Conservation (phyloP, 352 stramenopile genomes). For the Globisporangium alternatum region DNA sequence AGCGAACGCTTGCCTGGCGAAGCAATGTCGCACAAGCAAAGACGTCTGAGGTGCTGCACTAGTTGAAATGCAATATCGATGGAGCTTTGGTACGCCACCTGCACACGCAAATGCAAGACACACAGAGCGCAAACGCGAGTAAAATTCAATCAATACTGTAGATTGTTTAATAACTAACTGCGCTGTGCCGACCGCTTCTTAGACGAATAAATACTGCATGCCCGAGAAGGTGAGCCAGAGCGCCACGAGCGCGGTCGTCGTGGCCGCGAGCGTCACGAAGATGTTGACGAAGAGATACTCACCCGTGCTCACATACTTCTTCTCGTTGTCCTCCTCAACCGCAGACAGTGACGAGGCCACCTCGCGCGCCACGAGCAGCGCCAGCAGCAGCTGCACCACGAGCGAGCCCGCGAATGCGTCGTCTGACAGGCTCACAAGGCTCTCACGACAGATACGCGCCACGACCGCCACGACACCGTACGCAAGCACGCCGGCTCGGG, state of each 20-base stretch:
- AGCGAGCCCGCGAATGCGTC: slow-evolving; percentile 4
- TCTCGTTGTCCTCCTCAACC: not conserved
- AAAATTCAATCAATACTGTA: not conserved
- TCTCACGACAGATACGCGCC: not conserved
- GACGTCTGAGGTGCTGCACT: too few species aligned
- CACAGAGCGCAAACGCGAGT: too few species aligned
- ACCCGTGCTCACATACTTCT: not conserved
- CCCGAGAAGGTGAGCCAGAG: not conserved
- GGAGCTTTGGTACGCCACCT: too few species aligned
- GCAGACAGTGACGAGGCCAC: not conserved
- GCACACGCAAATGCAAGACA: too few species aligned
- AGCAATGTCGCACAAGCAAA: too few species aligned
- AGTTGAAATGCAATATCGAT: too few species aligned
- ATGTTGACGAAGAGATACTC: slow-evolving; percentile 1
- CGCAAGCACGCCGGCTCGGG: not conserved
- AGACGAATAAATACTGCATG: slow-evolving; percentile 2
- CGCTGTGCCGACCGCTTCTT: not conserved
- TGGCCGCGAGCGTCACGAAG: not conserved
- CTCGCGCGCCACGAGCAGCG: slow-evolving; percentile 2
- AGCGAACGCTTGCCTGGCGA: too few species aligned
- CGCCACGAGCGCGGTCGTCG: not conserved
- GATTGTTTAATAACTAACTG: not conserved
- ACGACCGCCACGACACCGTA: not conserved
- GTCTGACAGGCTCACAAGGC: not conserved
- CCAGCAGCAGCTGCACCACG: slow-evolving; percentile 2